Conservation (phyloP, 345 rosid species). For the Adansonia digitata region DNA sequence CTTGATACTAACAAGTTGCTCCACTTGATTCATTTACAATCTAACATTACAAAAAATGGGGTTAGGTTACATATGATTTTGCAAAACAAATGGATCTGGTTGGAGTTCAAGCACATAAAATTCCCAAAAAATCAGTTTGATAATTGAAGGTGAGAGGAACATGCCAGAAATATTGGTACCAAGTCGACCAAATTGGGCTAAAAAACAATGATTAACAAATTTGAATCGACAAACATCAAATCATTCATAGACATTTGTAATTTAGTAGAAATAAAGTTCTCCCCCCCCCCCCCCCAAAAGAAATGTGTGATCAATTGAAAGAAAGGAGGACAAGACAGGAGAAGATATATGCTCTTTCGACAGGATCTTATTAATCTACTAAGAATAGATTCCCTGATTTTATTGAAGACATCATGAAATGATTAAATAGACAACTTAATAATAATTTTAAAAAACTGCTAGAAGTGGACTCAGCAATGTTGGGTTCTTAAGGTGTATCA, state of each 20-base stretch:
- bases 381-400: slow-evolving; percentile 5
- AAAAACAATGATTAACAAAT: neutral
- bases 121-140: too few species aligned
- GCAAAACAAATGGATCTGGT: too few species aligned
- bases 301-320: neutral
- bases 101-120: neutral
- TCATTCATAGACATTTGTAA: neutral
- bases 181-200: neutral
- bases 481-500: neutral
- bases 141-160: neutral
- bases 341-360: neutral
- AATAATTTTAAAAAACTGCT: neutral
- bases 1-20: neutral
- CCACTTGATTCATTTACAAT: neutral
- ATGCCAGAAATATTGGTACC: neutral
- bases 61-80: too few species aligned
- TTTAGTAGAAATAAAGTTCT: neutral
- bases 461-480: neutral
- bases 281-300: too few species aligned
- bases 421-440: neutral
- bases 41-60: too few species aligned
- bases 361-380: neutral
- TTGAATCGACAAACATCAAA: neutral
- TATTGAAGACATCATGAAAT: neutral
- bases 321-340: neutral